Evolutionary conservation across 2,329 filamentous ascomycete genomes (phyloP).

Genomic region (Fusarium odoratissimum): DNA sequence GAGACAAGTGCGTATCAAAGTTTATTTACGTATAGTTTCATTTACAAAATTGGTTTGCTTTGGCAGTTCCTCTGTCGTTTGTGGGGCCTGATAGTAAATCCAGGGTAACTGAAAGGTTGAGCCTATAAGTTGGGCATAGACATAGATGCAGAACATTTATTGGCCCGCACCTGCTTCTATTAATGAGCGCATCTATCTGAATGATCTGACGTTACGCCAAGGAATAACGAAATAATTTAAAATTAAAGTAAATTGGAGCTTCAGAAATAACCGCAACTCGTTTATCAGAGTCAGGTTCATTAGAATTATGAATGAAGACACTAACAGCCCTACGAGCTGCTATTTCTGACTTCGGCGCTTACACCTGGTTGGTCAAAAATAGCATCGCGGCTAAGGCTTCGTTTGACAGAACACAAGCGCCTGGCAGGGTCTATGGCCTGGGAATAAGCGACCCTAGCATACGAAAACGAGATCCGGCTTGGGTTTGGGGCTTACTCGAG

Average conservation of each 20-base stretch:
- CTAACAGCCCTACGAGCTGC: neutral
- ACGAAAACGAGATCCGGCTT: constrained; percentile 1
- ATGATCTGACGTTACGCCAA: neutral
- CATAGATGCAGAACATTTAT: neutral
- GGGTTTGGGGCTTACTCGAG: neutral
- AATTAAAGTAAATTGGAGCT: neutral
- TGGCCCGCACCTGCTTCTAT: neutral
- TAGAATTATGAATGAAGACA: neutral
- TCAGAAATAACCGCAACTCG: neutral
- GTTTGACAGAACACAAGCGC: neutral
- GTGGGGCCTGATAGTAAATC: neutral
- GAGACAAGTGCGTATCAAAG: neutral
- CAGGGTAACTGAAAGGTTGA: neutral
- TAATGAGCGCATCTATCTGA: neutral
- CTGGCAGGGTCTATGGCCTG: neutral
- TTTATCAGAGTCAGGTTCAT: neutral
- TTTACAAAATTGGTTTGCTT: neutral
- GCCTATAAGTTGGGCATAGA: neutral
- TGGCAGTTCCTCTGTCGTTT: neutral
- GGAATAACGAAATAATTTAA: neutral
- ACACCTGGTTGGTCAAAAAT: constrained; percentile 31
- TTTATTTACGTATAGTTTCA: neutral
- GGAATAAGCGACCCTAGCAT: constrained; percentile 17
- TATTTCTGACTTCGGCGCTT: neutral
- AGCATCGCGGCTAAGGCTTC: constrained; percentile 37